Evolutionary conservation across 2,329 filamentous ascomycete species (phyloP), one percentile per base, ranked within the genome.

Genomic region (Pseudocercospora eumusae): DNA sequence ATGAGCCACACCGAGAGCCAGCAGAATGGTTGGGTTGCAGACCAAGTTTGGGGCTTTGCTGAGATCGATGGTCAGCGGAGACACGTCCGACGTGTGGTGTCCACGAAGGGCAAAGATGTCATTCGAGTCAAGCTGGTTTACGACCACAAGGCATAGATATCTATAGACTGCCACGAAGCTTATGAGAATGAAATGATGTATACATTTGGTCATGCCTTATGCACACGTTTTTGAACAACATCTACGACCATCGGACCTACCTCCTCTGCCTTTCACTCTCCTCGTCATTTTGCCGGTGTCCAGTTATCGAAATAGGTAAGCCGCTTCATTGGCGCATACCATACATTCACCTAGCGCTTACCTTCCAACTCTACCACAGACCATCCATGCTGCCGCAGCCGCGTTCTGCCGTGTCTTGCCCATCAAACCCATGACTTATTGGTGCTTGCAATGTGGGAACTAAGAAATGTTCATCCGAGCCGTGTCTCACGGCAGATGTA

Each of bases 41-140:
- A 80, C 65, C 84, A 86, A 78, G 66, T 81, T 20, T 82, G 80
- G 79, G 80, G 80, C 0, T 82, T 82, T 65, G 73, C 76, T 6
- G 71, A 73, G 42, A 67, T 81, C 42, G 72, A 80, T 44, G 79
- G 76, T 8, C 66, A 75, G 68, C 75, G 79, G 44, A 73, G 75
- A 59, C 75, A 79, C 57, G 74, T 80, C 10, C 66, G 73, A 45
- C 67, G 66, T 40, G 66, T 74, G 21, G 70, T 78, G 23, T 71
- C 77, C 13, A 74, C 54, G 42, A 80, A 80, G 70, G 74, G 75
- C 4, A 69, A 71, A 28, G 67, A 78, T 65, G 70, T 73, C n/a
- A 64, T 77, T 61, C 74, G 74, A 66, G 71, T 78, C 50, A 75
- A 71, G 58, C 63, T 81, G 64, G 74, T 81, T 8, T 82, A 81